Evolutionary conservation across 108 stramenopile genomes (phyloP).

Genomic region (Skeletonema grethae): DNA sequence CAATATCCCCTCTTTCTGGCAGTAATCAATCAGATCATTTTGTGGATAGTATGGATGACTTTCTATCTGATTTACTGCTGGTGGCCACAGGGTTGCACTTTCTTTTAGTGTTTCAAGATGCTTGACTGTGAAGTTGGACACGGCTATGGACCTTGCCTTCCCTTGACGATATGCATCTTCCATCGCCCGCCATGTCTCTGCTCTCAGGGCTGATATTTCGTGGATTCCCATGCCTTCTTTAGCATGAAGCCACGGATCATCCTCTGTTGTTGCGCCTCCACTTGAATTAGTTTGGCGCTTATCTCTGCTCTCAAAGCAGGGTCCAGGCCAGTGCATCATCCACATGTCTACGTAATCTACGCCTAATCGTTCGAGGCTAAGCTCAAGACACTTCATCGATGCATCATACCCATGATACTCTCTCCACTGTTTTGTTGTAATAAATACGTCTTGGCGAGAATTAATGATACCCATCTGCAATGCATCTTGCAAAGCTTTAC

Average conservation of each 20-base stretch:
- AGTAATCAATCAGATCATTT: slow-evolving; percentile 70
- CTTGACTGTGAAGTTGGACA: slow-evolving; percentile 73
- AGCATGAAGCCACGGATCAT: slow-evolving; percentile 59
- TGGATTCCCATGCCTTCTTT: slow-evolving; percentile 35
- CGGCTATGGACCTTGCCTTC: slow-evolving; percentile 70
- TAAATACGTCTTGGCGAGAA: slow-evolving; percentile 51
- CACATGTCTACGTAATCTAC: slow-evolving; percentile 67
- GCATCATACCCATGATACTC: slow-evolving; percentile 78
- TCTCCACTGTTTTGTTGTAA: slow-evolving; percentile 85
- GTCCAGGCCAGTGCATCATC: slow-evolving; percentile 77
- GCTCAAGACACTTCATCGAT: slow-evolving; percentile 60
- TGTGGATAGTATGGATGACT: slow-evolving; percentile 79
- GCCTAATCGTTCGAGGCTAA: slow-evolving; percentile 62
- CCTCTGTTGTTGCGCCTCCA: slow-evolving; percentile 3
- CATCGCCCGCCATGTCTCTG: slow-evolving; percentile 89
- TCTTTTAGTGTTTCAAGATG: slow-evolving; percentile 63
- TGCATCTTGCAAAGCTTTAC: slow-evolving; percentile 64
- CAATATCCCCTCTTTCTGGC: slow-evolving; percentile 64
- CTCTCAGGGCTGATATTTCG: slow-evolving; percentile 54
- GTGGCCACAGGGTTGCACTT: slow-evolving; percentile 69
- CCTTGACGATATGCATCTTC: slow-evolving; percentile 68
- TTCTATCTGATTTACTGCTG: slow-evolving; percentile 89
- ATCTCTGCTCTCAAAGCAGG: slow-evolving; percentile 52
- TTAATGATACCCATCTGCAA: slow-evolving; percentile 39
- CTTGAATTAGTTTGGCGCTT: slow-evolving; percentile 26